Conservation (phyloP, 2,329 filamentous ascomycete species). For the Hirsutella minnesotensis region DNA sequence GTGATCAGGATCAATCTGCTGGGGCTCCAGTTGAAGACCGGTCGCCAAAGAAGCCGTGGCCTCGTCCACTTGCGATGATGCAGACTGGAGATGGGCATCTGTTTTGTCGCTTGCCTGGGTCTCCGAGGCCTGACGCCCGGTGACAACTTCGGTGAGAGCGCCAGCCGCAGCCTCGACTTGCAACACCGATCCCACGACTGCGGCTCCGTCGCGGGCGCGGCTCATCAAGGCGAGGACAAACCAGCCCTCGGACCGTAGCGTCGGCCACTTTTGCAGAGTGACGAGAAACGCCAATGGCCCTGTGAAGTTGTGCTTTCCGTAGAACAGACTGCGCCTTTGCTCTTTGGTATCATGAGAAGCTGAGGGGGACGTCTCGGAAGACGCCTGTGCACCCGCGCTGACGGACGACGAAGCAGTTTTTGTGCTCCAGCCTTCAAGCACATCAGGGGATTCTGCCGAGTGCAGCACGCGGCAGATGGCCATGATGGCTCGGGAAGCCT, state of each 20-base stretch:
- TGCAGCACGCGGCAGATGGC: conserved; percentile 44
- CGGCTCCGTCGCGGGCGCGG: conserved; percentile 35
- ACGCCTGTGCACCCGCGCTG: neutral
- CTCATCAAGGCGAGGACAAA: conserved; percentile 52
- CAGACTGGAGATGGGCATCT: conserved; percentile 8
- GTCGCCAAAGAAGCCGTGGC: conserved; percentile 14
- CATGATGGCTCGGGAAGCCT: conserved; percentile 42
- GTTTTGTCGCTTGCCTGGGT: conserved; percentile 6
- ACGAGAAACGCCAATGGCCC: conserved; percentile 38
- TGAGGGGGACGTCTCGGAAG: conserved; percentile 14
- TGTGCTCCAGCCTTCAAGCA: conserved; percentile 20
- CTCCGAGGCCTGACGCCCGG: conserved; percentile 23
- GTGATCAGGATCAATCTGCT: conserved; percentile 31
- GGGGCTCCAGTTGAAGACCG: conserved; percentile 31
- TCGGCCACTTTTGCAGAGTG: conserved; percentile 45
- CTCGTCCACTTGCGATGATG: conserved; percentile 6
- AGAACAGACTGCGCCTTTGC: conserved; percentile 25
- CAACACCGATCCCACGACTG: conserved; percentile 30
- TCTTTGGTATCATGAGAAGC: conserved; percentile 2
- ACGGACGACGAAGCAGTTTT: neutral
- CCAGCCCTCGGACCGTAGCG: conserved; percentile 48
- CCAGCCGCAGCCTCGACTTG: conserved; percentile 28
- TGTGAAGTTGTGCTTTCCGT: conserved; percentile 30
- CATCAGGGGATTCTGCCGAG: conserved; percentile 19
- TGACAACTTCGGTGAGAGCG: conserved; percentile 35